Evolutionary conservation across 202 grass and related monocot species (phyloP).

Genomic region (Miscanthus sacchariflorus): DNA sequence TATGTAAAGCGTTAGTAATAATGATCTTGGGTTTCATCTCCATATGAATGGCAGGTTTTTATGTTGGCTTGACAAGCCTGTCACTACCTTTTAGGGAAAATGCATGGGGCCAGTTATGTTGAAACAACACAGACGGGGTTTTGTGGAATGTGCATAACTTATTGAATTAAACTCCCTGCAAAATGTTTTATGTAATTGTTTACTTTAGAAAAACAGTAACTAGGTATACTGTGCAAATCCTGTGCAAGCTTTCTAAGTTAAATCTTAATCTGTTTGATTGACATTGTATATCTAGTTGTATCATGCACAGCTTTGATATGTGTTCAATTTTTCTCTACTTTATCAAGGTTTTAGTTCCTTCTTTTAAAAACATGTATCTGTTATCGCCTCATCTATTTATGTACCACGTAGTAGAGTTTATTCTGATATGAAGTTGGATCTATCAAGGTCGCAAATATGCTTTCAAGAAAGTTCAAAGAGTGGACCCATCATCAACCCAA

Average conservation of each 20-base stretch:
- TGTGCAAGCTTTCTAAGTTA: neutral
- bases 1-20: neutral
- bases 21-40: neutral
- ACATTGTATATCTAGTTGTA: conserved; percentile 27
- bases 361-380: neutral
- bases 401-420: conserved; percentile 20
- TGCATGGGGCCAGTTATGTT: neutral
- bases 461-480: conserved; percentile 63
- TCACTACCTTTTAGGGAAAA: neutral
- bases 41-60: neutral
- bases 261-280: neutral
- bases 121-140: neutral
- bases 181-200: conserved; percentile 20
- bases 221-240: neutral
- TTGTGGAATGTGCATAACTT: neutral
- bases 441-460: conserved; percentile 61
- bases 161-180: neutral
- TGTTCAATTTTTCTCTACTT: conserved; percentile 12
- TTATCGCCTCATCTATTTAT: conserved; percentile 19
- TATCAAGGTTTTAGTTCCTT: neutral
- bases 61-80: neutral
- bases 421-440: conserved; percentile 51
- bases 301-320: neutral
- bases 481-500: conserved; percentile 63
- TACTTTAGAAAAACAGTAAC: conserved; percentile 6